Percentiles rank a stretch among this genome's conserved stretches.
Conservation (phyloP, 2,329 filamentous ascomycete genomes). For the Elsinoe ampelina region DNA sequence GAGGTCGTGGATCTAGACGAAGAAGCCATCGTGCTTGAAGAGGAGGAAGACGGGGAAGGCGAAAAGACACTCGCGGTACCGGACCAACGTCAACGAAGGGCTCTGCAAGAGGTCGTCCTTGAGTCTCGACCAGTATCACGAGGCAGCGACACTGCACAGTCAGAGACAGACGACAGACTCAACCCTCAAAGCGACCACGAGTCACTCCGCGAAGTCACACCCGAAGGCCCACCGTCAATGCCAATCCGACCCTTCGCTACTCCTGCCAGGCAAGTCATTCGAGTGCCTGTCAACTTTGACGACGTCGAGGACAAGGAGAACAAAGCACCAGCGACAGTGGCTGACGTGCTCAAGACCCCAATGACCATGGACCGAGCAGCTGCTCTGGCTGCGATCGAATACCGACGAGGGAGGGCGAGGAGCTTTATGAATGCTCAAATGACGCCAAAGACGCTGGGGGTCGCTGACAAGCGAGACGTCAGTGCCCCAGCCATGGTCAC, state of each 20-base stretch:
- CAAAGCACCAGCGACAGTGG: slow-evolving; percentile 26
- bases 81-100: neutral
- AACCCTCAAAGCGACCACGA: neutral
- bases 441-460: slow-evolving; percentile 52
- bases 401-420: slow-evolving; percentile 60
- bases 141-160: neutral
- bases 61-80: neutral
- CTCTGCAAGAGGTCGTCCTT: neutral
- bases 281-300: slow-evolving; percentile 18
- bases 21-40: slow-evolving; percentile 14
- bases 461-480: slow-evolving; percentile 39
- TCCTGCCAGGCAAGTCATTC: slow-evolving; percentile 10
- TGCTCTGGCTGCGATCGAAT: slow-evolving; percentile 64
- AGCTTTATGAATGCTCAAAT: slow-evolving; percentile 56
- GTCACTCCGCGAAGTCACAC: slow-evolving; percentile 8
- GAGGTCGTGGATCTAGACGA: slow-evolving; percentile 16
- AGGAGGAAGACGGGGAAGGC: neutral
- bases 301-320: slow-evolving; percentile 16
- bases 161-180: neutral
- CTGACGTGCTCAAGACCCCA: slow-evolving; percentile 26
- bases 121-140: neutral
- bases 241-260: slow-evolving; percentile 3
- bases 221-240: slow-evolving; percentile 6
- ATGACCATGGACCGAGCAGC: slow-evolving; percentile 50
- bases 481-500: slow-evolving; percentile 31